phyloP scores from a whole-genome alignment of 139 green algal species.

The Volvox reticuliferus region DNA sequence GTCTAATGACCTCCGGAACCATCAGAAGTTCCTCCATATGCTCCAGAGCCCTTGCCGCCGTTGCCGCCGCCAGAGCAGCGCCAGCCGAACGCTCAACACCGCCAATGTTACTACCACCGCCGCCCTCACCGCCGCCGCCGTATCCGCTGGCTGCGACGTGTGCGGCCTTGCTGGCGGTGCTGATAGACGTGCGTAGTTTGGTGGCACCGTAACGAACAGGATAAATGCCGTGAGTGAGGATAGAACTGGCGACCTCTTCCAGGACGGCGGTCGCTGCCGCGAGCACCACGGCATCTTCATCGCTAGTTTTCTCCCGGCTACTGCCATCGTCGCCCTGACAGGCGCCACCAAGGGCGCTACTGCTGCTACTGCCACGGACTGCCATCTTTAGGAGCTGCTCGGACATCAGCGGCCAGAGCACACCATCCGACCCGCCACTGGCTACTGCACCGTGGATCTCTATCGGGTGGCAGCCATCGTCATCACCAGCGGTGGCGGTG shows the following conservation, averaged over 20 bases:
- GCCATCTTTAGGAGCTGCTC: background rate
- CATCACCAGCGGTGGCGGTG: too few species aligned
- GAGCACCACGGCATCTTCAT: background rate
- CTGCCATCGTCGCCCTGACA: background rate
- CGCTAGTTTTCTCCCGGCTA: background rate
- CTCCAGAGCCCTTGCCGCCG: background rate
- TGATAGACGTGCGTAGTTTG: background rate
- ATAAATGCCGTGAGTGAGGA: background rate
- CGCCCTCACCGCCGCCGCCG: background rate
- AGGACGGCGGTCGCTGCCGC: background rate
- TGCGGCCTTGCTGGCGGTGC: background rate
- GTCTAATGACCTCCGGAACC: background rate
- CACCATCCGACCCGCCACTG: background rate
- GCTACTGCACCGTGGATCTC: too few species aligned
- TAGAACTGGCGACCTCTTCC: background rate
- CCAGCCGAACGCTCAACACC: background rate
- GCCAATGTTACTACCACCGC: background rate
- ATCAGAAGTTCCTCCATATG: background rate
- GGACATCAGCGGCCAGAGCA: slow-evolving; percentile 12
- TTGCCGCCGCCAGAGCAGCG: background rate
- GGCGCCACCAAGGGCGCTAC: background rate
- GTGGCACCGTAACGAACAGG: background rate
- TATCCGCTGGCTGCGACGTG: background rate
- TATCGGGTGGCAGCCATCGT: too few species aligned
- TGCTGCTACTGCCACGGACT: background rate